Conservation (phyloP, 2,329 filamentous ascomycete genomes). For the Alternaria arborescens region DNA sequence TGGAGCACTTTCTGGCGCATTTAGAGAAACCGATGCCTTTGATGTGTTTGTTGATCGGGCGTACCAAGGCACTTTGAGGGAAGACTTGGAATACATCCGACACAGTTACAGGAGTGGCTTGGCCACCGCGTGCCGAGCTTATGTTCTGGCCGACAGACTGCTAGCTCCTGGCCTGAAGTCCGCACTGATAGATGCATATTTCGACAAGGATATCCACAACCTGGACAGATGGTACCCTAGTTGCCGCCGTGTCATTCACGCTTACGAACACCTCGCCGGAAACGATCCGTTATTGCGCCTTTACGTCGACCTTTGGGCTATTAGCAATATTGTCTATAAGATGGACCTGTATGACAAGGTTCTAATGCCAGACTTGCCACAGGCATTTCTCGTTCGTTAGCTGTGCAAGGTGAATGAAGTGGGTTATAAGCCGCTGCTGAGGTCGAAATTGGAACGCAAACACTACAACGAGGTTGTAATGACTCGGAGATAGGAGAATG, state of each 20-base stretch:
- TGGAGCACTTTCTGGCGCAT: slow-evolving; percentile 5
- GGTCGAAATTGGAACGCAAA: background rate
- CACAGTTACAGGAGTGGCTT: background rate
- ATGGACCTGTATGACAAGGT: background rate
- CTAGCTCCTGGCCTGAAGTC: background rate
- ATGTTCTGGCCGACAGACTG: background rate
- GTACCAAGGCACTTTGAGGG: background rate
- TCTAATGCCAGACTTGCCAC: background rate
- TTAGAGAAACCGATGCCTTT: background rate
- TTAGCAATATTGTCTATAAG: background rate
- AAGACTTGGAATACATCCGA: background rate
- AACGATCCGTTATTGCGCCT: background rate
- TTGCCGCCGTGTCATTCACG: background rate
- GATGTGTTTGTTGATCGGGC: background rate
- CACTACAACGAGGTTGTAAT: background rate
- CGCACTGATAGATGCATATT: background rate
- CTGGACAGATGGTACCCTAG: background rate
- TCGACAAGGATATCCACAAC: background rate
- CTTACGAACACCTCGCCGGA: background rate
- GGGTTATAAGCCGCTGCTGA: background rate
- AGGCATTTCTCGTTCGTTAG: background rate
- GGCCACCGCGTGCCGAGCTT: background rate
- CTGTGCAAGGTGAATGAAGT: background rate
- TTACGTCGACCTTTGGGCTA: background rate
- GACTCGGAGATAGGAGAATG: background rate